A percentile compares a stretch with the other conserved stretches of the same genome.
Evolutionary conservation across 1,139 yeast species (phyloP).

Genomic region (Lodderomyces orthopsilosis): DNA sequence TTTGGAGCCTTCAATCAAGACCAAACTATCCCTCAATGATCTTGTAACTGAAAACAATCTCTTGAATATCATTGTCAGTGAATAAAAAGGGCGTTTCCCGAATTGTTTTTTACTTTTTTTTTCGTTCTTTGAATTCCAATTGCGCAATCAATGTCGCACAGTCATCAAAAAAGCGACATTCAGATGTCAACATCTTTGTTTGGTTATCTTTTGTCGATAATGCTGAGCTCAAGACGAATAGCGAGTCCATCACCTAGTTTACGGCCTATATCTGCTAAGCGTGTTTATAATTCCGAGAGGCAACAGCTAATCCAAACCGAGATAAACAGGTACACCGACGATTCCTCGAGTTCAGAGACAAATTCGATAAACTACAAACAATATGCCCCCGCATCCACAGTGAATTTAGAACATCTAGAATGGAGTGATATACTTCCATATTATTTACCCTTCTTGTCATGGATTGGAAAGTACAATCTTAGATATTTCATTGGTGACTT

Average conservation of each 20-base stretch:
- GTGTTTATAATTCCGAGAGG: conserved; percentile 28
- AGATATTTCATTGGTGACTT: conserved; percentile 66
- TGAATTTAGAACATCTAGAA: conserved; percentile 21
- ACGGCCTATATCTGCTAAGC: conserved; percentile 29
- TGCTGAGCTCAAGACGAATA: conserved; percentile 12
- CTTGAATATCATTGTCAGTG: conserved; percentile 13
- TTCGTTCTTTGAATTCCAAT: background rate
- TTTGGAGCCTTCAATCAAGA: conserved; percentile 66
- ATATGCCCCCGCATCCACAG: conserved; percentile 25
- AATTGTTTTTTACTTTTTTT: background rate
- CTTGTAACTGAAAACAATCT: conserved; percentile 32
- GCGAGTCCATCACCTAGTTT: conserved; percentile 33
- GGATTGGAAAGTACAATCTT: conserved; percentile 65
- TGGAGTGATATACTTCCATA: conserved; percentile 50
- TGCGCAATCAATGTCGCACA: background rate
- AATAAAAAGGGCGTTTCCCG: background rate
- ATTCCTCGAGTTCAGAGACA: conserved; percentile 11
- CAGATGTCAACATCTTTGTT: background rate
- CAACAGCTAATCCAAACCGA: conserved; percentile 19
- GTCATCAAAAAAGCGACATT: no score
- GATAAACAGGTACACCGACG: conserved; percentile 6
- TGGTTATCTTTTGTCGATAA: background rate
- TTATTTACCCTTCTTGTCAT: conserved; percentile 76
- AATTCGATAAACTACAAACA: conserved; percentile 20
- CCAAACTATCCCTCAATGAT: conserved; percentile 51